Base-by-base conservation (phyloP, 768 basidiomycete species). In the Boletus barrowsii region DNA sequence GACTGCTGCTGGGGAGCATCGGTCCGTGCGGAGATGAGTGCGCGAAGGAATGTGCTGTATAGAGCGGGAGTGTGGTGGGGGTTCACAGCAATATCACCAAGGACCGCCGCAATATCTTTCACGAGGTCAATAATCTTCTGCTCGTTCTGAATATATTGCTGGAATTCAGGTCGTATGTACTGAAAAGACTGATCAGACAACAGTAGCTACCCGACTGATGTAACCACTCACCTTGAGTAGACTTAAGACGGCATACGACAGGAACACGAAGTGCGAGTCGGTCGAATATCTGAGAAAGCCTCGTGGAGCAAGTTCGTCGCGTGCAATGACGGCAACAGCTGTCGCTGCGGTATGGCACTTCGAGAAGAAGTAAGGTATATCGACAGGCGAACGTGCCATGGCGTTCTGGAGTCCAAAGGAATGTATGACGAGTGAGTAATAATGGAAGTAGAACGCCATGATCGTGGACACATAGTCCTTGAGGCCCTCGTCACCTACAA, bases 351-450 rank as follows among this genome's bases (percentile, higher is more conserved):
- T 77, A 68, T 93, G 84, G 56, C 87, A 88, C 33, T 89, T 82
- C 14, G 84, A 81, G 64, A 93, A 93, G 74, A 93, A 93, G 72
- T 93, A 86, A 0, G 85, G 85, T 40, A 90, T 85, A 64, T 93
- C 84, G 41, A 88, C 71, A 1, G 80, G 72, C 4, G 82, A 78
- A 18, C 82, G 80, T 71, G 96, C 95, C 52, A 98, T 73, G n/a
- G 96, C 93, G 65, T 96, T 90, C 70, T 99, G 95, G 41, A 99
- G 79, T 11, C 96, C 96, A 62, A 99, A 99, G 1, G 95, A 96
- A 67, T 97, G 94, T 54, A 98, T 75, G 36, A 97, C 90, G 48
- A 99, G 81, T 73, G 83, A 82, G 24, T 87, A 83, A 63, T 96
- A 96, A 67, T 91, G 82, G 73, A 82, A 88, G 68, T 92, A 93